phyloP scores from a whole-genome alignment of 75 land plant genomes.

The Pinus tabuliformis region DNA sequence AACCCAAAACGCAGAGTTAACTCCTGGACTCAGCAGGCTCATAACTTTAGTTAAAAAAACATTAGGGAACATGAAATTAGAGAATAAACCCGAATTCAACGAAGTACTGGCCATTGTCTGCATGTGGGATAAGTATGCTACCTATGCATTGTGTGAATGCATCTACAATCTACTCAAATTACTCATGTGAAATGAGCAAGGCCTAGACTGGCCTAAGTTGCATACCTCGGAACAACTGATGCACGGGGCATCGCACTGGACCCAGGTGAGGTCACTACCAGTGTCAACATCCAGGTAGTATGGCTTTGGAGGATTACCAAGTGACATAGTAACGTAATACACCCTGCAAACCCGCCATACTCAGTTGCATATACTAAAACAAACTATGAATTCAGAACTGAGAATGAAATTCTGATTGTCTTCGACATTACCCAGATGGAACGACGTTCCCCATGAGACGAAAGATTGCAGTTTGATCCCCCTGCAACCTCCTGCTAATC shows the following conservation, averaged over 20 bases:
- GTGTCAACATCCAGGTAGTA: conserved; percentile 85
- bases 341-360: conserved; percentile 26
- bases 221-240: conserved; percentile 35
- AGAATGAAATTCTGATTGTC: background rate
- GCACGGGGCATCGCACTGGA: conserved; percentile 97
- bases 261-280: conserved; percentile 93
- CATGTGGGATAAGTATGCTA: background rate
- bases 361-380: background rate
- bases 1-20: too few relatives aligned
- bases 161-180: background rate
- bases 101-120: background rate
- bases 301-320: conserved; percentile 74
- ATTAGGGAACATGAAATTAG: background rate
- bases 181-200: background rate
- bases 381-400: background rate
- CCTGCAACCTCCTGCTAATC: conserved; percentile 6
- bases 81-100: background rate
- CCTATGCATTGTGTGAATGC: background rate
- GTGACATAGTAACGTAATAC: conserved; percentile 46
- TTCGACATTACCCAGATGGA: background rate
- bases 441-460: background rate
- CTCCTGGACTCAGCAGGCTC: too few relatives aligned
- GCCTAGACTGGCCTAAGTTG: background rate
- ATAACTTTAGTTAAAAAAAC: too few relatives aligned
- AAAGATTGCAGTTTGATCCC: background rate